A percentile compares a stretch with the other conserved stretches of the same genome.
Evolutionary conservation across 108 stramenopile genomes (phyloP).

Genomic region (Parmales sp.): DNA sequence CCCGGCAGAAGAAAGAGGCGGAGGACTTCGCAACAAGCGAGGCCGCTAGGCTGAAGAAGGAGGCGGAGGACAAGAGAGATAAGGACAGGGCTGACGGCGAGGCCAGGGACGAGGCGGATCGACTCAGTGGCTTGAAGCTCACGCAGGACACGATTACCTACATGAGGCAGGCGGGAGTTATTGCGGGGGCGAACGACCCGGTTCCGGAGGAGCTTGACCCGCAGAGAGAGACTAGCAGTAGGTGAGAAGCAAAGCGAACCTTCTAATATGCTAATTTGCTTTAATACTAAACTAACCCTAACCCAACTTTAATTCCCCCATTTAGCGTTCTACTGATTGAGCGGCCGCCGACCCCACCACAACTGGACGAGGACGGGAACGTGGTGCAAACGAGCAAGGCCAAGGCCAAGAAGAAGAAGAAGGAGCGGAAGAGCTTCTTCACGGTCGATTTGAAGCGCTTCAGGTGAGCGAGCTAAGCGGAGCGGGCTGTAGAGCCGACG

Average conservation of each 20-base stretch:
- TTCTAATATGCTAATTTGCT: no score
- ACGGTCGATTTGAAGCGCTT: conserved; percentile 6
- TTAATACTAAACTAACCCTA: no score
- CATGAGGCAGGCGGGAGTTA: neutral
- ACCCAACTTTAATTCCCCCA: no score
- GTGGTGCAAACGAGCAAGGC: neutral
- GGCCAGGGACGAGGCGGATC: neutral
- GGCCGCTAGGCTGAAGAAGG: neutral
- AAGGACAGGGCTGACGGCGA: neutral
- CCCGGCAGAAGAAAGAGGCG: neutral
- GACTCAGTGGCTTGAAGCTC: neutral
- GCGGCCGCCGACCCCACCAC: neutral
- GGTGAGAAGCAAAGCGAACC: no score
- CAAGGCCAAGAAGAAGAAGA: conserved; percentile 3
- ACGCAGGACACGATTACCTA: neutral
- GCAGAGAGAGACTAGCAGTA: neutral
- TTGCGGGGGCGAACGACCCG: neutral
- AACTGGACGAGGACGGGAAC: neutral
- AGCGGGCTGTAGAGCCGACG: no score
- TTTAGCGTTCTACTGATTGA: neutral
- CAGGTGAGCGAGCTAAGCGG: no score
- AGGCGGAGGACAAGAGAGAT: neutral
- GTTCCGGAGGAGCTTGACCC: neutral
- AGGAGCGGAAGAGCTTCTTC: neutral
- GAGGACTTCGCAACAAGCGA: neutral